phyloP scores from a whole-genome alignment of 1,284 basidiomycete genomes.

The Tylopilus sp. region DNA sequence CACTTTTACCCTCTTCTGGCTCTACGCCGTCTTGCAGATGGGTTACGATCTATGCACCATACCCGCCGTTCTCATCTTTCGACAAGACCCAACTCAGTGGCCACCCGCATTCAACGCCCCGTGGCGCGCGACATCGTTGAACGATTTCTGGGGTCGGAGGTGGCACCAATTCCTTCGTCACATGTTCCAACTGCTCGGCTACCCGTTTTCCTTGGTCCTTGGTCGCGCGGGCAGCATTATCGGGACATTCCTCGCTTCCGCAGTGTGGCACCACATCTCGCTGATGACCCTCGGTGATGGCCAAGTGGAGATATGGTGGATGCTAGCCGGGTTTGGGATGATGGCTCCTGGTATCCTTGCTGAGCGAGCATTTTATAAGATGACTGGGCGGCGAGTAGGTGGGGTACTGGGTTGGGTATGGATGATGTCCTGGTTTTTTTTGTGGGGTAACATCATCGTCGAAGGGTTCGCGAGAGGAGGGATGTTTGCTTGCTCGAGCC shows the following conservation, averaged over 20 bases:
- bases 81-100: constrained; percentile 35
- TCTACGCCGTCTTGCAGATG: constrained; percentile 43
- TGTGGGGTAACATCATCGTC: constrained; percentile 44
- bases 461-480: constrained; percentile 49
- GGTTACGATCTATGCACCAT: constrained; percentile 39
- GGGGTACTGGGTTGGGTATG: constrained; percentile 42
- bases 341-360: constrained; percentile 48
- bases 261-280: constrained; percentile 47
- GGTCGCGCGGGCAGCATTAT: constrained; percentile 45
- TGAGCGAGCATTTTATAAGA: constrained; percentile 36
- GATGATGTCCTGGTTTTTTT: constrained; percentile 46
- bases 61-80: constrained; percentile 37
- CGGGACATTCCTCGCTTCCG: constrained; percentile 54
- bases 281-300: constrained; percentile 50
- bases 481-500: constrained; percentile 28
- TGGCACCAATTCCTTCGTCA: constrained; percentile 40
- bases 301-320: constrained; percentile 40
- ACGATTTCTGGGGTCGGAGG: constrained; percentile 40
- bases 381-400: constrained; percentile 36
- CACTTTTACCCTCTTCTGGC: constrained; percentile 25
- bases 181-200: background rate
- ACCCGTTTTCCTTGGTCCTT: constrained; percentile 35
- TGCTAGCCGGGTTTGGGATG: constrained; percentile 51
- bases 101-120: constrained; percentile 38
- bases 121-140: constrained; percentile 35